A percentile compares a stretch with the other conserved stretches of the same genome.
Conservation (phyloP, 2,329 filamentous ascomycete species). For the Paraconiothyrium sp. region DNA sequence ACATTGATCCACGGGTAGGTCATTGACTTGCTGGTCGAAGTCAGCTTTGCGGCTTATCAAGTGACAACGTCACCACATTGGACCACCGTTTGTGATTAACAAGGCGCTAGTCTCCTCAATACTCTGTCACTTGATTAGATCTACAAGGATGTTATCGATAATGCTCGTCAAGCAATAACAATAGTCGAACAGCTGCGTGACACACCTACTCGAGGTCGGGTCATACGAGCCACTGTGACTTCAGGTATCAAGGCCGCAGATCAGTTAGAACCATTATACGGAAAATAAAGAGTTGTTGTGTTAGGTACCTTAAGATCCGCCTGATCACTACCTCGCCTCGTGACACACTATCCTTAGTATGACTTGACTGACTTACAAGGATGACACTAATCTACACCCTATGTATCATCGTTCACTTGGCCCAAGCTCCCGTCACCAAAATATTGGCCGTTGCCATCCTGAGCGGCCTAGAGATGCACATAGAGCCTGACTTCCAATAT, state of each 20-base stretch:
- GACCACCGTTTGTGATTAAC: not conserved
- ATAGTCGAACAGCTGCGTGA: not conserved
- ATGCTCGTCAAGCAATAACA: not conserved
- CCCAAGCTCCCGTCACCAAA: constrained; percentile 26
- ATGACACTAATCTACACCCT: constrained; percentile 34
- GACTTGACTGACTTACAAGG: not conserved
- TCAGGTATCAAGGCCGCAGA: not conserved
- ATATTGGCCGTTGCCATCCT: constrained; percentile 30
- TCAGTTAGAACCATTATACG: not conserved
- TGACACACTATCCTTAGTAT: not conserved
- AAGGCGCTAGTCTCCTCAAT: not conserved
- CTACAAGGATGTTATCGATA: not conserved
- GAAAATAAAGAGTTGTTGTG: not conserved
- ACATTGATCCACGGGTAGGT: not conserved
- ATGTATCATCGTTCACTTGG: constrained; percentile 22
- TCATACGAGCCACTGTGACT: not conserved
- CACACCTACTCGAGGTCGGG: not conserved
- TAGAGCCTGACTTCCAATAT: constrained; percentile 53
- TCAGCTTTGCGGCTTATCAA: not conserved
- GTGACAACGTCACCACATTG: not conserved
- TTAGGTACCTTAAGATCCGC: not conserved
- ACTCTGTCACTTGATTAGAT: not conserved
- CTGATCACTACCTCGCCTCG: not conserved
- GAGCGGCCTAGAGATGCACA: constrained; percentile 37
- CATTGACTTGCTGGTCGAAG: not conserved